These are phyloP conservation scores for Ophiostoma montium DNA, from an alignment of 2,329 filamentous ascomycete genomes.

Conservation along the genomic window DNA sequence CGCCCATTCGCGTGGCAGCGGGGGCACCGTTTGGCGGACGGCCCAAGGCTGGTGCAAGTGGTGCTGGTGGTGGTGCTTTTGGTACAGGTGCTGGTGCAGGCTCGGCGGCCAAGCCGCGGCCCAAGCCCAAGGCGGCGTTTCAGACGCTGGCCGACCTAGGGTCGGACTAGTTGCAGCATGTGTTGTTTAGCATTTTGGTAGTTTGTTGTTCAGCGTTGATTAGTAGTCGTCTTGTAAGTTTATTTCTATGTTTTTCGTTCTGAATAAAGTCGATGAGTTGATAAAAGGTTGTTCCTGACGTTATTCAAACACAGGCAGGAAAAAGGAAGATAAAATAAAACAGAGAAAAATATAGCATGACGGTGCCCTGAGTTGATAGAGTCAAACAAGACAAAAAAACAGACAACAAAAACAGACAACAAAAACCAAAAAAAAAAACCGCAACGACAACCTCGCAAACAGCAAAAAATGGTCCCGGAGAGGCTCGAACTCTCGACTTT, in stretches of 20 bases:
- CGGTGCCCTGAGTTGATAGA: too few relatives aligned
- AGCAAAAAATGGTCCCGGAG: background rate
- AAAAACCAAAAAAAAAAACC: background rate
- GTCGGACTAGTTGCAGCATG: conserved; percentile 12
- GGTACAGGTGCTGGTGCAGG: conserved; percentile 1
- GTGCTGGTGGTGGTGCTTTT: too few relatives aligned
- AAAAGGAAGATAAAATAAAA: background rate
- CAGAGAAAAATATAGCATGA: background rate
- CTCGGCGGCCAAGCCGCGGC: conserved; percentile 13
- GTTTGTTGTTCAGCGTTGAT: background rate
- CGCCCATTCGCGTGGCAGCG: background rate
- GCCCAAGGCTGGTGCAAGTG: background rate
- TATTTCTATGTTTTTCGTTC: too few relatives aligned
- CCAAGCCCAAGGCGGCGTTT: conserved; percentile 22
- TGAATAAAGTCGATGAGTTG: too few relatives aligned
- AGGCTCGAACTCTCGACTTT: conserved; percentile 2
- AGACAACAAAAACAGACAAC: background rate
- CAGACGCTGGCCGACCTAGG: conserved; percentile 41
- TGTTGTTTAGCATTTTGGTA: too few relatives aligned
- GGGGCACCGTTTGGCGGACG: conserved; percentile 5
- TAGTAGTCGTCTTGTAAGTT: background rate
- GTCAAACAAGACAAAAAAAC: background rate
- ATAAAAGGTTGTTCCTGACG: background rate
- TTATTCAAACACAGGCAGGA: background rate
- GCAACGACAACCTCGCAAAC: too few relatives aligned